Evolutionary conservation across 306 rosid genomes (phyloP).

Genomic region (Senna siamea): DNA sequence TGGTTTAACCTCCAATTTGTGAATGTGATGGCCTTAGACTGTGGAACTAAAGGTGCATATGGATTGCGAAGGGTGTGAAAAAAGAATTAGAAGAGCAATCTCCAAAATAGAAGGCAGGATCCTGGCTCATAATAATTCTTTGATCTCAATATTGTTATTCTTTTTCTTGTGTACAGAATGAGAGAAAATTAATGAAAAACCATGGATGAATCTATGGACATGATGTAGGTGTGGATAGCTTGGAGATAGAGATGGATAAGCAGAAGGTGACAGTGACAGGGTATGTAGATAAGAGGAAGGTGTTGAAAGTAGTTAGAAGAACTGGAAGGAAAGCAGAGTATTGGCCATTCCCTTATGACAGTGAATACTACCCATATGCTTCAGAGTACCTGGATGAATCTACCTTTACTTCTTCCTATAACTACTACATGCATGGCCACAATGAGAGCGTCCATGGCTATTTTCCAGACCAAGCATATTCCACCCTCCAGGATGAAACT

Average conservation of each 20-base stretch:
- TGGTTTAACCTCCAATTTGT: neutral
- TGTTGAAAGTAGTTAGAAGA: conserved; percentile 65
- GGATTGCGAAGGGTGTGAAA: conserved; percentile 90
- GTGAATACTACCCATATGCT: conserved; percentile 70
- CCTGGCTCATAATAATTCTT: neutral
- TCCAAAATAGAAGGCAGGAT: conserved; percentile 67
- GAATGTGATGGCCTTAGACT: conserved; percentile 45
- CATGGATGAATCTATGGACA: too few species aligned
- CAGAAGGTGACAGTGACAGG: conserved; percentile 77
- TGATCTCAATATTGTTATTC: too few species aligned
- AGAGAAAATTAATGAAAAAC: too few species aligned
- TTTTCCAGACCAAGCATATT: conserved; percentile 67
- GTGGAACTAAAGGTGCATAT: conserved; percentile 83
- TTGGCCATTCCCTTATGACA: conserved; percentile 84
- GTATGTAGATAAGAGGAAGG: conserved; percentile 62
- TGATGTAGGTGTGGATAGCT: conserved; percentile 68
- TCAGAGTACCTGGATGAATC: conserved; percentile 64
- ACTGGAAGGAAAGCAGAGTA: conserved; percentile 81
- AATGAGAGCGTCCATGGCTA: conserved; percentile 67
- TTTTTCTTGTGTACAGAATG: neutral
- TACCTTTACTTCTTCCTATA: conserved; percentile 60
- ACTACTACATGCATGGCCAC: conserved; percentile 67
- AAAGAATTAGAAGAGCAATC: conserved; percentile 65
- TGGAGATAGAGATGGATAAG: conserved; percentile 76
- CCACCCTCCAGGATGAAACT: conserved; percentile 61